Conservation (phyloP, 257 asterid species). For the Schizonepeta tenuifolia region DNA sequence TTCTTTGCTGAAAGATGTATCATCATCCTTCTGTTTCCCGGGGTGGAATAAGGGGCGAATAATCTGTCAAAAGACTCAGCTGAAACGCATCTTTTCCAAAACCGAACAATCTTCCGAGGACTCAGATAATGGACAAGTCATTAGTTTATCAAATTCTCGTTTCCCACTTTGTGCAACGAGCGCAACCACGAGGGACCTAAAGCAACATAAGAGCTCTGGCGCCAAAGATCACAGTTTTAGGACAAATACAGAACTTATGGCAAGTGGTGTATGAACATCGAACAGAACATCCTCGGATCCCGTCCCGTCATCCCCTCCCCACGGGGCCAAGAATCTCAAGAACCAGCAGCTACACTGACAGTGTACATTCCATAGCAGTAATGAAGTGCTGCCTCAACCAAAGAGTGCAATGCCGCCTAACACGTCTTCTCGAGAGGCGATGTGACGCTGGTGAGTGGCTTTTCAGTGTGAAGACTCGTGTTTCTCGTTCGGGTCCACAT, state of each 20-base stretch:
- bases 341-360: background rate
- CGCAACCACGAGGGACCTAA: slow-evolving; percentile 39
- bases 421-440: background rate
- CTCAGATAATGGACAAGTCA: slow-evolving; percentile 41
- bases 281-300: slow-evolving; percentile 21
- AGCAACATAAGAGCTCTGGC: slow-evolving; percentile 42
- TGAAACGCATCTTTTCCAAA: slow-evolving; percentile 60
- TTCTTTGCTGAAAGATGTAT: slow-evolving; percentile 74
- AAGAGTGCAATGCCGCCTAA: slow-evolving; percentile 14
- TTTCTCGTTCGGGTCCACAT: slow-evolving; percentile 27
- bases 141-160: slow-evolving; percentile 60
- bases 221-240: slow-evolving; percentile 36
- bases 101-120: slow-evolving; percentile 49
- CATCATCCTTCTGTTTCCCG: slow-evolving; percentile 78
- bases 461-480: slow-evolving; percentile 18
- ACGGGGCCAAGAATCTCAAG: slow-evolving; percentile 24
- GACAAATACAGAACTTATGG: slow-evolving; percentile 57
- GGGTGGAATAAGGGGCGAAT: slow-evolving; percentile 96
- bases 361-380: slow-evolving; percentile 10
- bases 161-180: slow-evolving; percentile 48
- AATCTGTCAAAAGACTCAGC: slow-evolving; percentile 79
- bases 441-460: slow-evolving; percentile 28
- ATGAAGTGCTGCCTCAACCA: slow-evolving; percentile 28
- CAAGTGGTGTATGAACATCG: slow-evolving; percentile 57
- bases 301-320: background rate